A percentile compares a stretch with the other conserved stretches of the same genome.
Conservation (phyloP, 108 stramenopile species). For the Skeletonema costatum region DNA sequence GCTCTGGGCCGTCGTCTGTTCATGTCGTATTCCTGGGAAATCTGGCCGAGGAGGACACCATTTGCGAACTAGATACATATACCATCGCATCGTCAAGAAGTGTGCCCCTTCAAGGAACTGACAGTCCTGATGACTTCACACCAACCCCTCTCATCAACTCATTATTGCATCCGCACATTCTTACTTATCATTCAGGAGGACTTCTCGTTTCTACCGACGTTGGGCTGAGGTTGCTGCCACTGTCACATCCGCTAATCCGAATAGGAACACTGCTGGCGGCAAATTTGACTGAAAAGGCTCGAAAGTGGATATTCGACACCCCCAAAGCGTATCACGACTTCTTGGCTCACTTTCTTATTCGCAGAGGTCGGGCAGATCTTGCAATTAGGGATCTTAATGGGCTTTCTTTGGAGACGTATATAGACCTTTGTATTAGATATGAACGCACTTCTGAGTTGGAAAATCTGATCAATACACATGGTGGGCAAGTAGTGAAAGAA, state of each 20-base stretch:
- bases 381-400: conserved; percentile 62
- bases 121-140: conserved; percentile 7
- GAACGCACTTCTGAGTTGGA: conserved; percentile 67
- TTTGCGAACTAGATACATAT: conserved; percentile 73
- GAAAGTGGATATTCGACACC: conserved; percentile 75
- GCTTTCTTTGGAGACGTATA: conserved; percentile 68
- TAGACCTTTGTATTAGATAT: conserved; percentile 74
- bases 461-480: conserved; percentile 57
- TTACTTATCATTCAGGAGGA: conserved; percentile 79
- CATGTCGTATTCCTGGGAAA: conserved; percentile 76
- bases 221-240: conserved; percentile 64
- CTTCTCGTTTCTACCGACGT: conserved; percentile 67
- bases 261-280: conserved; percentile 77
- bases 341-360: conserved; percentile 72
- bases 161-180: conserved; percentile 66
- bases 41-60: conserved; percentile 45
- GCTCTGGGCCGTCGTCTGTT: conserved; percentile 66
- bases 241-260: conserved; percentile 68
- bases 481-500: conserved; percentile 52
- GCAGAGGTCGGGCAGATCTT: conserved; percentile 66
- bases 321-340: conserved; percentile 63
- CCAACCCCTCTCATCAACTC: conserved; percentile 33
- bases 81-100: conserved; percentile 56
- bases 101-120: conserved; percentile 27
- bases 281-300: conserved; percentile 59